Evolutionary conservation across 306 rosid genomes (phyloP), one percentile per base, ranked within the genome.

Genomic region (Dicorynia guianensis): DNA sequence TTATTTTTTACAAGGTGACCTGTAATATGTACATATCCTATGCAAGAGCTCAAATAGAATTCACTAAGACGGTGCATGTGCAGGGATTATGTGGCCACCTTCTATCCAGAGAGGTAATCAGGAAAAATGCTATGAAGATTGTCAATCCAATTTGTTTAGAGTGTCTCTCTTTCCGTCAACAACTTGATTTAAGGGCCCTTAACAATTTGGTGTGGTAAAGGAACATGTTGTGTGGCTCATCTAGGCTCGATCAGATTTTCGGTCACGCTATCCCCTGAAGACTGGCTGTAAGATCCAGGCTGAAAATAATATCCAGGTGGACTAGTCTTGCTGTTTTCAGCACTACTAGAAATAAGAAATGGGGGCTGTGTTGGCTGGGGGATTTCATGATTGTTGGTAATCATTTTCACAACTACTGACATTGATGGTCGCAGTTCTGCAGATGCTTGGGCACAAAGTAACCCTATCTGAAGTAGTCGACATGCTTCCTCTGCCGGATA

Each of bases 381-480:
- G 47, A 81, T 70, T 63, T 70, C 71, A 7, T 76, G 69, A 50
- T 33, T 33, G 44, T 18, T 34, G 36, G 25, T 63, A 19, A 81
- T 44, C 85, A 81, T 76, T 63, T 72, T 17, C 34, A 76, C 81
- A 48, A 81, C 85, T 55, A 9, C 70, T 55, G 81, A 76, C 81
- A 81, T 81, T 5, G 81, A 55, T 47, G 85, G 85, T 56, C 85
- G 54, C 69, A 76, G 53, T 72, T 63, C 76, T 13, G 81, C 73
- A 15, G 81, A 70, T 3, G 85, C 85, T 63, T 81, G 85, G 18
- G 53, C 78, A 30, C 81, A 81, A 70, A 81, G 81, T 63, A 81
- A 58, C 13, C 81, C 85, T 55, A 81, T 81, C 59, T 70, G 64
- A 63, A 81, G 78, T 6, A 81, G 20, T 61, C 39, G 73, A 8